phyloP scores from a whole-genome alignment of 768 basidiomycete genomes.

The Mycena vitilis region DNA sequence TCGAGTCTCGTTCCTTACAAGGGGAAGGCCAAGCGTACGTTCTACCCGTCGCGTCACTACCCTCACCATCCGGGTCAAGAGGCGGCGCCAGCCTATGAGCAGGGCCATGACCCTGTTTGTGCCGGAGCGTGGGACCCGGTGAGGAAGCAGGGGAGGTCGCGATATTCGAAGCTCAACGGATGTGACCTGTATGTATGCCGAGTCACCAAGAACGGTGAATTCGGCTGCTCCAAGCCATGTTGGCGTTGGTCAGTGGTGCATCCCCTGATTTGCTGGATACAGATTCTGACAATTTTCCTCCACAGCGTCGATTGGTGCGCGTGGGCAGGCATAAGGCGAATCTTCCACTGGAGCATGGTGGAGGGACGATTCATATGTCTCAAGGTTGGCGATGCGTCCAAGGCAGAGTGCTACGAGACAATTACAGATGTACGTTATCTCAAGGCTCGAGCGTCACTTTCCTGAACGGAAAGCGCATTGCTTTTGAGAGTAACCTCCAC shows the following conservation, averaged over 20 bases:
- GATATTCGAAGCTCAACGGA: constrained; percentile 56
- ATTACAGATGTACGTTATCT: constrained; percentile 20
- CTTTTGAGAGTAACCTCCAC: constrained; percentile 11
- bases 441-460: not conserved
- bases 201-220: constrained; percentile 56
- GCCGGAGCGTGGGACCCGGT: not conserved
- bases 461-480: not conserved
- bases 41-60: constrained; percentile 21
- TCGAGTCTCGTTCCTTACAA: constrained; percentile 26
- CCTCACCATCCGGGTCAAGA: constrained; percentile 27
- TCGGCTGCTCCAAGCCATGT: constrained; percentile 64
- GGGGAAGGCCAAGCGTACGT: constrained; percentile 18
- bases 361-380: constrained; percentile 50
- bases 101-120: not conserved
- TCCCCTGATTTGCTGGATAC: not conserved
- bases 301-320: constrained; percentile 62
- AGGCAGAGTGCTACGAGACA: constrained; percentile 56
- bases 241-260: constrained; percentile 54
- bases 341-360: constrained; percentile 63
- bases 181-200: constrained; percentile 68
- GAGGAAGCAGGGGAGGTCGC: constrained; percentile 14
- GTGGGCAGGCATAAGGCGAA: constrained; percentile 68
- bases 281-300: constrained; percentile 3
- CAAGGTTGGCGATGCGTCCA: constrained; percentile 55
- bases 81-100: constrained; percentile 21